Conservation (phyloP, 306 rosid species). For the Neltuma alba region DNA sequence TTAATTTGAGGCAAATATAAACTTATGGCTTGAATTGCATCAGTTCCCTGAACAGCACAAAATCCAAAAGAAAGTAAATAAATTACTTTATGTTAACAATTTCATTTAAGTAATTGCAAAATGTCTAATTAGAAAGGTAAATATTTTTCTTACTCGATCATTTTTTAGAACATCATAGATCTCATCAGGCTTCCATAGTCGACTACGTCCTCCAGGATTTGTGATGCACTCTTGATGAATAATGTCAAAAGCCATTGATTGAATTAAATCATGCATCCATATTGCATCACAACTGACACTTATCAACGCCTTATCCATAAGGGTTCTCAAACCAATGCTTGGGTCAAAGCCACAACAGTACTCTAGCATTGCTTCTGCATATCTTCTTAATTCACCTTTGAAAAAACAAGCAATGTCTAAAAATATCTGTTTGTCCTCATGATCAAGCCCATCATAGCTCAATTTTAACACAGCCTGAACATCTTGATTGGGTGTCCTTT, state of each 20-base stretch:
- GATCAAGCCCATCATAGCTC: conserved; percentile 23
- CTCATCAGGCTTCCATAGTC: background rate
- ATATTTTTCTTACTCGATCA: background rate
- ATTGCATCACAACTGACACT: background rate
- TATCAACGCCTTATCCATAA: conserved; percentile 20
- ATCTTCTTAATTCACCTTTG: background rate
- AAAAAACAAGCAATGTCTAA: conserved; percentile 39
- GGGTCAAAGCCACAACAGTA: background rate
- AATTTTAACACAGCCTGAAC: conserved; percentile 12
- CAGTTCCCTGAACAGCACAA: background rate
- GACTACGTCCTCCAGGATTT: background rate
- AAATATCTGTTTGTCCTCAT: background rate
- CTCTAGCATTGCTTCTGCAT: conserved; percentile 6
- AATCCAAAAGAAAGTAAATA: background rate
- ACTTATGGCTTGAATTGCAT: background rate
- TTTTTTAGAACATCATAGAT: background rate
- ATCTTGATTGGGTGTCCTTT: background rate
- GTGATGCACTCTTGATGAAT: background rate
- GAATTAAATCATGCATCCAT: conserved; percentile 39
- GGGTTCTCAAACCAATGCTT: background rate
- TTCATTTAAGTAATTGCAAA: background rate
- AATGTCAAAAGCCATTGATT: conserved; percentile 16
- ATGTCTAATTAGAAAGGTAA: too few species aligned
- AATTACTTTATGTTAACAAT: background rate
- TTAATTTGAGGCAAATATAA: background rate